A percentile compares a stretch with the other conserved stretches of the same genome.
Conservation (phyloP, 352 stramenopile species). For the Globisporangium ultimum region DNA sequence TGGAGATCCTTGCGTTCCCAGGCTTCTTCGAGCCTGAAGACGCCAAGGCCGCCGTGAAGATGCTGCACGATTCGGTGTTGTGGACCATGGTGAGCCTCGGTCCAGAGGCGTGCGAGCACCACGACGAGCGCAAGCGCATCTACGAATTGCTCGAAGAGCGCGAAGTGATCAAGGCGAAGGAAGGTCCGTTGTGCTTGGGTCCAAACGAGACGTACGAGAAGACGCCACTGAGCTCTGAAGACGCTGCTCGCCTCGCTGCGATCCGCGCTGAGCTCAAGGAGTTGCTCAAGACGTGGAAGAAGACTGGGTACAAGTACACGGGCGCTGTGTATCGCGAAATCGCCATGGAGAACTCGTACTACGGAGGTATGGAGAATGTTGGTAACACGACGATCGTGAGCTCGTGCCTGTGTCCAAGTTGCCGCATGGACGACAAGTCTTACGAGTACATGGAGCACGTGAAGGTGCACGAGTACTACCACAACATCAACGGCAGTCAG, state of each 20-base stretch:
- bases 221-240: constrained; percentile 33
- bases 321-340: no score
- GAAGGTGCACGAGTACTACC: no score
- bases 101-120: constrained; percentile 63
- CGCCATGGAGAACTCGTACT: no score
- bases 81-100: constrained; percentile 74
- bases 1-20: constrained; percentile 73
- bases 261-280: no score
- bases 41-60: constrained; percentile 64
- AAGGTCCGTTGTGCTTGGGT: constrained; percentile 49
- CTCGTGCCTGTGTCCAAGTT: no score
- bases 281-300: no score
- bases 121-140: constrained; percentile 21
- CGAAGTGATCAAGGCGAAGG: constrained; percentile 64
- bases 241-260: constrained; percentile 14
- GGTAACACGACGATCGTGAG: no score
- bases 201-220: constrained; percentile 52
- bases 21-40: constrained; percentile 64
- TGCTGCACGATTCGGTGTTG: constrained; percentile 73
- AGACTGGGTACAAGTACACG: no score
- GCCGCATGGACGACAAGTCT: no score
- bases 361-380: no score
- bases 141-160: constrained; percentile 14
- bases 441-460: no score
- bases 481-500: no score